Percentiles rank a stretch among this genome's conserved stretches.
Conservation (phyloP, 352 stramenopile genomes). For the Globisporangium barbulae region DNA sequence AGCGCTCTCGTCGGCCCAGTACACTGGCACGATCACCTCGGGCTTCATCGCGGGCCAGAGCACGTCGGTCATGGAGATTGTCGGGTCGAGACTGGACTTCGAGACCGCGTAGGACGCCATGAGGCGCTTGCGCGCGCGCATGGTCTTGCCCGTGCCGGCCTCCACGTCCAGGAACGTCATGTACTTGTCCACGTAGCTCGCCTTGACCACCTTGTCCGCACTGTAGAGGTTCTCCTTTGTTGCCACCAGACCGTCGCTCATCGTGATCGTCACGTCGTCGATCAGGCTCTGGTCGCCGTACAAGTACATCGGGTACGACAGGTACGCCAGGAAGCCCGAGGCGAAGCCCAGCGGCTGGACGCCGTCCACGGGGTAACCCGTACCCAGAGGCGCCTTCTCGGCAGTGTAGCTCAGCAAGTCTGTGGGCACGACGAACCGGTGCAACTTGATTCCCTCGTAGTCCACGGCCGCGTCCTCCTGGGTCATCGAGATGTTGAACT, state of each 20-base stretch:
- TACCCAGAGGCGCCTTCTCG: slow-evolving; percentile 34
- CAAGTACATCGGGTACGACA: slow-evolving; percentile 72
- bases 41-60: slow-evolving; percentile 46
- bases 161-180: slow-evolving; percentile 68
- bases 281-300: slow-evolving; percentile 48
- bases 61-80: slow-evolving; percentile 57
- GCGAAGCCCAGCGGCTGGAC: slow-evolving; percentile 65
- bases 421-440: slow-evolving; percentile 24
- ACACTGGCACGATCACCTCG: slow-evolving; percentile 59
- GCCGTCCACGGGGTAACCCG: slow-evolving; percentile 55
- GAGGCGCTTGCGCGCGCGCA: slow-evolving; percentile 60
- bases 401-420: slow-evolving; percentile 31
- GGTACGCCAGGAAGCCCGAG: slow-evolving; percentile 62
- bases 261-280: slow-evolving; percentile 53
- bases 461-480: slow-evolving; percentile 1
- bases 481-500: slow-evolving; percentile 19
- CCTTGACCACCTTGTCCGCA: slow-evolving; percentile 31
- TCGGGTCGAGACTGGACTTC: slow-evolving; percentile 32
- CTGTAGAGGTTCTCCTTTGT: slow-evolving; percentile 46
- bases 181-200: slow-evolving; percentile 41
- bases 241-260: slow-evolving; percentile 39
- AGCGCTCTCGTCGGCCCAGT: slow-evolving; percentile 53
- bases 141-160: slow-evolving; percentile 60
- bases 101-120: slow-evolving; percentile 53
- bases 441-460: slow-evolving; percentile 13